Evolutionary conservation across 2,329 filamentous ascomycete genomes (phyloP).

Genomic region (Penicillium capsulatum): DNA sequence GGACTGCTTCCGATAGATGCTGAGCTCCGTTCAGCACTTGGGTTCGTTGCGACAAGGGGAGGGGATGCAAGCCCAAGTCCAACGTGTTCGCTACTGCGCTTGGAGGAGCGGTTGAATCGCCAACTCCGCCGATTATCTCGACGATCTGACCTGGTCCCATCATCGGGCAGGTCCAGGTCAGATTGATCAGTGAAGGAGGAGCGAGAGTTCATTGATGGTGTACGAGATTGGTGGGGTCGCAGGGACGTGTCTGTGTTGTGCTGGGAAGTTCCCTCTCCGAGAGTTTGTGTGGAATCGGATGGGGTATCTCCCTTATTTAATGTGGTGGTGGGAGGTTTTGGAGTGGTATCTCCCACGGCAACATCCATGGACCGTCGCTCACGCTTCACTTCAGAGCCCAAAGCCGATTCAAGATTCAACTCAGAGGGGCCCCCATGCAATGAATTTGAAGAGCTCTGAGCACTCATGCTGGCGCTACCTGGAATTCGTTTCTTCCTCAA

Average conservation of each 20-base stretch:
- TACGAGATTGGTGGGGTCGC: slow-evolving; percentile 66
- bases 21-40: slow-evolving; percentile 61
- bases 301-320: slow-evolving; percentile 25
- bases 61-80: slow-evolving; percentile 41
- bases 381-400: slow-evolving; percentile 25
- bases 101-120: slow-evolving; percentile 57
- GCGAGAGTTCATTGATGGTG: slow-evolving; percentile 69
- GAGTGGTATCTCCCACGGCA: slow-evolving; percentile 31
- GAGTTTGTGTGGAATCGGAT: slow-evolving; percentile 19
- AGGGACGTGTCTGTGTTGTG: slow-evolving; percentile 51
- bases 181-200: slow-evolving; percentile 73
- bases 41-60: slow-evolving; percentile 58
- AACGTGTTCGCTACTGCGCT: slow-evolving; percentile 55
- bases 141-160: slow-evolving; percentile 53
- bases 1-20: slow-evolving; percentile 63
- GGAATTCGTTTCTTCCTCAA: slow-evolving; percentile 80
- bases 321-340: slow-evolving; percentile 31
- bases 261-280: slow-evolving; percentile 40
- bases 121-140: slow-evolving; percentile 69
- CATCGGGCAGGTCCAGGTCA: slow-evolving; percentile 70
- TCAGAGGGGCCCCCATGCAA: slow-evolving; percentile 49
- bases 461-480: slow-evolving; percentile 74
- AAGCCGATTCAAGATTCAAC: slow-evolving; percentile 33
- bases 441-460: slow-evolving; percentile 83
- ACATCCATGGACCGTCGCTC: slow-evolving; percentile 18